Percentiles rank a stretch among this genome's conserved stretches.
These are phyloP conservation scores for Penicillium frequentans DNA, from an alignment of 2,329 filamentous ascomycete genomes.

Conservation along the genomic window DNA sequence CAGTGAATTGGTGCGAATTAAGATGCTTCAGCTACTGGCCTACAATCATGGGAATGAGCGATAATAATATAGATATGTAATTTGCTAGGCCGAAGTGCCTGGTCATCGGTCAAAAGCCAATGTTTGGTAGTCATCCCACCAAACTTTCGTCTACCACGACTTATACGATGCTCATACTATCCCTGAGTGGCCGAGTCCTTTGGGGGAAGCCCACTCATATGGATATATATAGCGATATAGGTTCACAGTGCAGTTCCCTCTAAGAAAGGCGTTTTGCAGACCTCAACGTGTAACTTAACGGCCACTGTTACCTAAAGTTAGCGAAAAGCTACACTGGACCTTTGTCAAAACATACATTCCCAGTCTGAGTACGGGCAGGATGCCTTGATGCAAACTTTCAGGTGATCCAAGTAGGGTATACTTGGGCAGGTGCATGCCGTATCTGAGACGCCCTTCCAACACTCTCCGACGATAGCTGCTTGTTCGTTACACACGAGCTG, in stretches of 20 bases:
- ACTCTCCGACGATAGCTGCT: not conserved
- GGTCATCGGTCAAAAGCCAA: too few species aligned
- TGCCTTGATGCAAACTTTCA: not conserved
- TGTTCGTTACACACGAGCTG: slow-evolving; percentile 4
- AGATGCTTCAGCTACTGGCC: accelerated
- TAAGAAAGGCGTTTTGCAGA: not conserved
- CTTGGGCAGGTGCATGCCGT: slow-evolving; percentile 2
- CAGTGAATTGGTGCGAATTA: too few species aligned
- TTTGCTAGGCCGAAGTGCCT: not conserved
- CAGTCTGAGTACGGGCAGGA: not conserved
- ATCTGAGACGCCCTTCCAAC: not conserved
- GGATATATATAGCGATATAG: not conserved
- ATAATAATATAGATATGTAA: not conserved
- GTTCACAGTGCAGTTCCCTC: not conserved
- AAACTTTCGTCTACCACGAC: too few species aligned
- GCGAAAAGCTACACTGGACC: not conserved
- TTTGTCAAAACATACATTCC: not conserved
- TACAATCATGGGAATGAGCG: not conserved
- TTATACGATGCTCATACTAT: too few species aligned
- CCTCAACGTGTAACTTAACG: not conserved
- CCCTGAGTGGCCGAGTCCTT: too few species aligned
- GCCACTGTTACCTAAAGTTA: not conserved
- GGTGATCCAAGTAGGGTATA: not conserved
- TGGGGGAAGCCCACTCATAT: too few species aligned
- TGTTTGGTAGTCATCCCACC: too few species aligned